These are phyloP conservation scores for Harringtonia aguacate DNA, from an alignment of 2,329 filamentous ascomycete species.

Conservation along the genomic window DNA sequence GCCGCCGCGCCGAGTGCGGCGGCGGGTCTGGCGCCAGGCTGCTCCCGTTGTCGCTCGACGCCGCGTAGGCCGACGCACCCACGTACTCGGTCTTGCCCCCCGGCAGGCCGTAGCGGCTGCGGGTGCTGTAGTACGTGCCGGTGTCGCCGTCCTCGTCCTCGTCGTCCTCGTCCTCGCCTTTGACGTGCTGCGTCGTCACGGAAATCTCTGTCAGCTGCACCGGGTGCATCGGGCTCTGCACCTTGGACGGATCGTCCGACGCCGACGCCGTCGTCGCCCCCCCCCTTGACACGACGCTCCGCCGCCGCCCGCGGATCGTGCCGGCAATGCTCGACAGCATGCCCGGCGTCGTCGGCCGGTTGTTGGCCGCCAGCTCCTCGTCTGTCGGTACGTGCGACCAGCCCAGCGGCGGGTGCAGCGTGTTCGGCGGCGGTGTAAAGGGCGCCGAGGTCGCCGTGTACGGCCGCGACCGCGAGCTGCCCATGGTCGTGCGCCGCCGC, in stretches of 20 bases:
- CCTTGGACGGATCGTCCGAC: conserved; percentile 23
- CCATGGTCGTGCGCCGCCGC: conserved; percentile 47
- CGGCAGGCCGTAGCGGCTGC: conserved; percentile 39
- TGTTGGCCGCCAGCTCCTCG: conserved; percentile 44
- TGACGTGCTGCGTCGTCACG: conserved; percentile 32
- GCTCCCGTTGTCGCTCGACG: conserved; percentile 20
- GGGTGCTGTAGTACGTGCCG: conserved; percentile 17
- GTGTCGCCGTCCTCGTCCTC: conserved; percentile 28
- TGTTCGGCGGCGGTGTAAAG: conserved; percentile 24
- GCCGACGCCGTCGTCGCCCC: conserved; percentile 27
- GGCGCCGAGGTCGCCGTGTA: conserved; percentile 6
- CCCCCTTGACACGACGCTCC: conserved; percentile 27
- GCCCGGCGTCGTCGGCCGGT: conserved; percentile 34
- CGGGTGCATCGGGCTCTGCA: conserved; percentile 47
- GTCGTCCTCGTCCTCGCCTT: too few relatives aligned
- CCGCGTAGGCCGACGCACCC: conserved; percentile 16
- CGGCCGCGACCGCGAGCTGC: conserved; percentile 26
- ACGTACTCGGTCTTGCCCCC: conserved; percentile 37
- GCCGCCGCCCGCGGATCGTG: conserved; percentile 37
- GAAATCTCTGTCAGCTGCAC: conserved; percentile 53
- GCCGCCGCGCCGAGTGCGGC: conserved; percentile 52
- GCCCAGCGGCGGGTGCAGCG: conserved; percentile 64
- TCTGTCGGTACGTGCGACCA: conserved; percentile 75
- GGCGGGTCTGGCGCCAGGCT: conserved; percentile 49
- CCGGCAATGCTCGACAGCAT: conserved; percentile 47